Conservation (phyloP, 148 eudicot genomes). For the Suaeda aralocaspica region DNA sequence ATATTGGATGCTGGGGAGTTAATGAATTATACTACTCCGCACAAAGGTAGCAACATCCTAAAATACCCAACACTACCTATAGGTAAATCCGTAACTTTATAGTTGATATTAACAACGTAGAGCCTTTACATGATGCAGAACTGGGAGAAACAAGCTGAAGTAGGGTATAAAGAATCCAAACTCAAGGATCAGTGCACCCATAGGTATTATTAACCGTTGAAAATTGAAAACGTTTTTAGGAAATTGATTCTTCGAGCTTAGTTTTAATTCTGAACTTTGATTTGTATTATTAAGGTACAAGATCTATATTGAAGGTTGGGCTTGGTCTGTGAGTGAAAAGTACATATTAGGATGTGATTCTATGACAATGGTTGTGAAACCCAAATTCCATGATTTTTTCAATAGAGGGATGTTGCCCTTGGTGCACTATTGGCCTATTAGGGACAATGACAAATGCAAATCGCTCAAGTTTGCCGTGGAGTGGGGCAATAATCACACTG, state of each 20-base stretch:
- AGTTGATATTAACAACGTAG: no score
- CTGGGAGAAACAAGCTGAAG: constrained; percentile 31
- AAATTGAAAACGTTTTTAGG: no score
- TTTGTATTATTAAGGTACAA: constrained; percentile 35
- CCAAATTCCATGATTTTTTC: constrained; percentile 41
- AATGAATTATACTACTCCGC: no score
- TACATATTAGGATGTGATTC: constrained; percentile 57
- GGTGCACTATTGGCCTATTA: constrained; percentile 57
- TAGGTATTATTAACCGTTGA: no score
- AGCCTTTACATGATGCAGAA: constrained; percentile 23
- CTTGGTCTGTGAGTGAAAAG: constrained; percentile 65
- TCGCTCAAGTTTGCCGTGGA: constrained; percentile 61
- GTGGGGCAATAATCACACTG: constrained; percentile 57
- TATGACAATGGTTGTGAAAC: constrained; percentile 42
- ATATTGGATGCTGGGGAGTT: no score
- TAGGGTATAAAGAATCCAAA: constrained; percentile 44
- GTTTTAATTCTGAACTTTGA: no score
- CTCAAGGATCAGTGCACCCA: constrained; percentile 48
- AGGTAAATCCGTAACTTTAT: no score
- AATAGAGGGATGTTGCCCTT: constrained; percentile 43
- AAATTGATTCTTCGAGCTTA: no score
- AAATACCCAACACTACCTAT: no score
- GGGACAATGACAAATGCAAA: constrained; percentile 36
- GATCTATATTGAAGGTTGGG: constrained; percentile 65
- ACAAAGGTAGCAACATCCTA: no score